Base-by-base conservation (phyloP, 2,329 filamentous ascomycete genomes). In the Cryphonectria naterciae region DNA sequence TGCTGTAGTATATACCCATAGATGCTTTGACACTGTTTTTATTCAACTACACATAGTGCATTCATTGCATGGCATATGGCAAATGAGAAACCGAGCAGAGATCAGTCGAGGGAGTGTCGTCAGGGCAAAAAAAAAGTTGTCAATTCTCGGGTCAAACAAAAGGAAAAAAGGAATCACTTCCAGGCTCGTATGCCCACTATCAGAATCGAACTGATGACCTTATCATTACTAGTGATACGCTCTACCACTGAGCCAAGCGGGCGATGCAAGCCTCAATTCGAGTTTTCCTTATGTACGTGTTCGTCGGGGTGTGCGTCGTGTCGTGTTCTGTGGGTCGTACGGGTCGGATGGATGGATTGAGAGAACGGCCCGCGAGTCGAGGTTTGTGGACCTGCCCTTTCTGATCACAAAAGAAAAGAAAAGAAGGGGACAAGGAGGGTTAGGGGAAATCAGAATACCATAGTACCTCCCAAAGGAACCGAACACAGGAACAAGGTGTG, bases 231-330 rank as follows among this genome's bases (percentile, higher is more conserved):
- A 73, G 68, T 73, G 71, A 71, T 52, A 62, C 69, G 71, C 71
- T 73, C 71, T 71, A 73, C 71, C 71, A 69, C 70, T 73, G 71
- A 73, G 71, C 71, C 66, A 73, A 56, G 58, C 68, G 66, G 71
- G 69, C 71, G 28, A 43, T 28, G 43, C 8, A 8, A 3, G 1
- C 1, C 1, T 8, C 28, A 32, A 0, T 8, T 7, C 6, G 4
- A 10, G 1, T 46, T 41, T 22, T 25, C 1, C 10, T 46, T 39
- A 64, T 64, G 58, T 61, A 61, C 19, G 19, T 11, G 2, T n/a
- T 10, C 15, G 22, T 49, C 22, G 22, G 19, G 43, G 4, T 41
- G 1, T n/a, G 41, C 1, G 41, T 43, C 41, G 41, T 46, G 41
- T 37, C 2, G 37, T 19, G 32, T 32, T 32, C 32, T 32, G 61